Conservation (phyloP, 306 rosid species). For the Quercus aquifolioides region DNA sequence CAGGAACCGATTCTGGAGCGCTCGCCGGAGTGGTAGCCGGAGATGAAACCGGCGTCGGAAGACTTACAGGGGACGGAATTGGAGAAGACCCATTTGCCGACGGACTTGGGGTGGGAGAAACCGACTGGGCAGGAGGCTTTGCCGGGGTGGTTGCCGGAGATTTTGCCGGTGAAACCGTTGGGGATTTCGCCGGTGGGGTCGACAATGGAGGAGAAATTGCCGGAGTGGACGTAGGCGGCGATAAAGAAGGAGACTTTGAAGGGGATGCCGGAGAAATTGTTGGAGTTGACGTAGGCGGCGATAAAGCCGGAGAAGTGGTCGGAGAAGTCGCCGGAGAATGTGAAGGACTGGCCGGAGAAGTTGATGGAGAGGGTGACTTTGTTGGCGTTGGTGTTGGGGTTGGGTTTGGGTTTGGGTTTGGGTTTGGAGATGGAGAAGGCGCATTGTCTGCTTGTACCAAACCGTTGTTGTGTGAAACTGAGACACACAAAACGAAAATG, state of each 20-base stretch:
- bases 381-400: slow-evolving; percentile 6
- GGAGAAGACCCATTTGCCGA: not conserved
- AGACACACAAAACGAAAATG: slow-evolving; percentile 20
- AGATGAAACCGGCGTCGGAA: slow-evolving; percentile 33
- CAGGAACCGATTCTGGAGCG: slow-evolving; percentile 19
- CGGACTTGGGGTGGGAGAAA: no score
- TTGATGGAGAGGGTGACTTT: slow-evolving; percentile 23
- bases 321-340: slow-evolving; percentile 56
- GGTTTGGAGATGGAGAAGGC: slow-evolving; percentile 66
- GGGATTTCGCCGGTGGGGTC: slow-evolving; percentile 25
- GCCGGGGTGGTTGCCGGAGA: not conserved
- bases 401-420: slow-evolving; percentile 22
- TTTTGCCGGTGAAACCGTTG: slow-evolving; percentile 15
- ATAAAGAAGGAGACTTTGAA: slow-evolving; percentile 51
- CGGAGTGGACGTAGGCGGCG: slow-evolving; percentile 53
- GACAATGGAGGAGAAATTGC: slow-evolving; percentile 17
- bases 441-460: slow-evolving; percentile 47
- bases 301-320: slow-evolving; percentile 9
- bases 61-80: slow-evolving; percentile 18
- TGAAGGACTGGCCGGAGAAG: slow-evolving; percentile 36
- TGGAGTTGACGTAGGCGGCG: not conserved
- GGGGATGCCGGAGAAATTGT: slow-evolving; percentile 32
- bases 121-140: not conserved
- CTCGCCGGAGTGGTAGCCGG: slow-evolving; percentile 24
- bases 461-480: not conserved